Evolutionary conservation across 1,284 basidiomycete species (phyloP), one percentile per base, ranked within the genome.

Genomic region (Leccinum variabile): DNA sequence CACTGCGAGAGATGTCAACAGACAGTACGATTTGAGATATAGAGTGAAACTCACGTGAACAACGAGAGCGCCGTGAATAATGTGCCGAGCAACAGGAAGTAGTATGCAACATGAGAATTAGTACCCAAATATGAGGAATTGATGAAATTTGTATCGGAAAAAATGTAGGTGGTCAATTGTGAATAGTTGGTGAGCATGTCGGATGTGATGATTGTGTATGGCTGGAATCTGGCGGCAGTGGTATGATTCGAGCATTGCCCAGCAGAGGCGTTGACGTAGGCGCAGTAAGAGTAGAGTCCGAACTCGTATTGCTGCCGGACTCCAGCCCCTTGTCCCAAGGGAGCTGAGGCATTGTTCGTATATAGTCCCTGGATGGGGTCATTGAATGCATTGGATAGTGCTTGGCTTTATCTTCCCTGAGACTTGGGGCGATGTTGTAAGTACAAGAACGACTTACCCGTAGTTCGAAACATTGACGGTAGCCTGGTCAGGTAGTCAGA

Each of bases 271-370:
- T 86, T 82, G 68, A 88, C 76, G 70, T 87, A 92, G 68, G 81
- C 90, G 67, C 90, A 92, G 72, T 90, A 84, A 22, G 85, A 85
- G 77, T 93, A 93, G 46, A 93, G 78, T 25, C 91, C 91, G 67
- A 89, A 93, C 63, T 85, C 78, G 77, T 93, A 93, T 63, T 81
- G 74, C 71, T 88, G 82, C 68, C 91, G 85, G 60, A 93, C 77
- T 35, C 91, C 91, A 25, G 79, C 77, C 57, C 77, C 69, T 56
- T 77, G 72, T 59, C 79, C 80, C 3, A 93, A 82, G 4, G 90
- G 88, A 56, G 82, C 80, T 50, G 84, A 84, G 33, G 84, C 79
- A 72, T 92, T 89, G 59, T 73, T 71, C n/a, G 88, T 84, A 74
- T 91, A 91, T n/a, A 93, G 78, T 30, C 82, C 84, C 46, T 80